Base-by-base conservation (phyloP, 345 rosid species). In the Sonneratia caseolaris region DNA sequence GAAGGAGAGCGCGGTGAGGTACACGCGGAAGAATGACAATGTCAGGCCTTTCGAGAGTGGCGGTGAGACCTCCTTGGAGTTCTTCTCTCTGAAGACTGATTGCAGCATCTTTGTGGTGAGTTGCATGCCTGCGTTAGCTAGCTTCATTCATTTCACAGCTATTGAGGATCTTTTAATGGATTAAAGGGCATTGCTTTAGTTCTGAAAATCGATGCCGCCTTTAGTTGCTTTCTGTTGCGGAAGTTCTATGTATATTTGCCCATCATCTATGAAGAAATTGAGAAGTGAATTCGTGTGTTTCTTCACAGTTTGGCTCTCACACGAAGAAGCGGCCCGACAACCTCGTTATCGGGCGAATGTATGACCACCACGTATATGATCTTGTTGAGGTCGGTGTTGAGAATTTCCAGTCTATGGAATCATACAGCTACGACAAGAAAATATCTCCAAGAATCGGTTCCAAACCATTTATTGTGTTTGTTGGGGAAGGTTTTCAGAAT, bases 1-100 rank as follows among this genome's bases (percentile, higher is more conserved):
- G 87, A 90, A 83, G 76, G 98, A 83, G 71, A 86, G 81, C 59
- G 82, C 91, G 5, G 77, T 92, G 61, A 85, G 90, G 74, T 95
- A 78, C 77, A 88, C 98, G 0, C 89, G 98, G 37, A 95, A 87
- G 88, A 95, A 95, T 79, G 97, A 86, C 62, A 90, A 90, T 40
- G 88, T 95, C 53, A 85, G 97, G 79, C 97, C 99, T 11, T 95
- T 95, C 74, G 99, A 95, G 81, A 82, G 82, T 38, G 97, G 98
- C 37, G 99, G 98, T 57, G 98, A 90, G 78, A 86, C 96, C 48
- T 92, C 97, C 8, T 73, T 95, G 79, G 98, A 95, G 87, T 90
- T 88, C 84, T 95, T 90, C 78, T 95, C 99, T 64, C 85, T 70
- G 19, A 95, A 90, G 83, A 90, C 98, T 0, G 99, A 95, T 79